Base-by-base conservation (phyloP, 345 rosid species). In the Litchi chinensis region DNA sequence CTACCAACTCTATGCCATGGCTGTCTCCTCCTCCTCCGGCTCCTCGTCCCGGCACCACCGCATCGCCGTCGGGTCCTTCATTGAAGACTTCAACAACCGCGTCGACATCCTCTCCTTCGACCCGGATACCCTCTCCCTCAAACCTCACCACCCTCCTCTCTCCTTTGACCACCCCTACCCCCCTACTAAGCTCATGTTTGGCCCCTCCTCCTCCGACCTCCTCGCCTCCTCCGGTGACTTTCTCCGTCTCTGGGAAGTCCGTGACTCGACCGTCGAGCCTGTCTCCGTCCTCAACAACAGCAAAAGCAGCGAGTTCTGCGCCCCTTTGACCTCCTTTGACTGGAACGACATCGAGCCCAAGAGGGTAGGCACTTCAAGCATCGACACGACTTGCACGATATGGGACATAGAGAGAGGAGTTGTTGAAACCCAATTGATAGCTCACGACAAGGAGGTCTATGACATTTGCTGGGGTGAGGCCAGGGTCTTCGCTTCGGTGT, bases 301-400 rank as follows among this genome's bases (percentile, higher is more conserved):
- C 71, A 93, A 91, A 70, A 86, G 88, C 44, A 87, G 92, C 73
- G 95, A 93, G 79, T 93, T 91, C 69, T 91, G 93, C 54, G 92
- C 95, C 1, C 97, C 94, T 12, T 80, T 93, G 81, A 96, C 99
- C 12, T 96, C 99, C 41, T 96, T 96, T 76, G 99, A 96, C 60
- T 94, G 99, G 98, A 96, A 96, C 83, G 95, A 92, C 68, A 79
- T 94, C 0, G 99, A 96, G 83, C 98, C 99, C 2, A 90, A 91
- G 75, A 82, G 98, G 15, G 76, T 96, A n/a, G 99, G 95, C 7
- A 94, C 98, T 22, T 93, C 90, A 66, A 92, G 97, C 76, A 94
- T 95, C 69, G 99, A 95, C 59, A 95, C 98, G 24, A 95, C 99
- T 0, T 95, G 99, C 77, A 95, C 98, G 4, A 89, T 95, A 26